Evolutionary conservation across 768 basidiomycete genomes (phyloP).

Genomic region (Tubosaeta sp.): DNA sequence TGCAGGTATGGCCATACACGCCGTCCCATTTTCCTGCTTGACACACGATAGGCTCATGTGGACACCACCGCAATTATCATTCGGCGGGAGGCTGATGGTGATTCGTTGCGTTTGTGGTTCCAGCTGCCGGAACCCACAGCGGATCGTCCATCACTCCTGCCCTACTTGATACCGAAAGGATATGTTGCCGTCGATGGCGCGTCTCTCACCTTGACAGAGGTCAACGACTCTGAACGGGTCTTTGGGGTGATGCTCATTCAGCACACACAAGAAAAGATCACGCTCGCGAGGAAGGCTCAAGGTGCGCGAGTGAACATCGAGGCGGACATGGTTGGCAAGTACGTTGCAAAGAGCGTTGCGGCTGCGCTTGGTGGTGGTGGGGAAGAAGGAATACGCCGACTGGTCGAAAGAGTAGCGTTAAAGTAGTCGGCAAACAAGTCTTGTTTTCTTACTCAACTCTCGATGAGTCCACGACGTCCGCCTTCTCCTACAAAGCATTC

Average conservation of each 20-base stretch:
- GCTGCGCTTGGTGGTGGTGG: slow-evolving; percentile 60
- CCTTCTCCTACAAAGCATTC: slow-evolving; percentile 44
- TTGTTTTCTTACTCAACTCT: too few species aligned
- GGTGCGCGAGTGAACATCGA: slow-evolving; percentile 92
- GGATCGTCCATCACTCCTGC: slow-evolving; percentile 59
- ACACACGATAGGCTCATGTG: slow-evolving; percentile 73
- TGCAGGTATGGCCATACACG: slow-evolving; percentile 59
- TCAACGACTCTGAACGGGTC: slow-evolving; percentile 54
- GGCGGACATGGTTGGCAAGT: slow-evolving; percentile 93
- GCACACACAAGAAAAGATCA: slow-evolving; percentile 88
- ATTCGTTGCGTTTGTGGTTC: slow-evolving; percentile 84
- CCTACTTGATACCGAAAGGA: slow-evolving; percentile 89
- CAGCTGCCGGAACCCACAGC: slow-evolving; percentile 60
- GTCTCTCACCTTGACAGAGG: slow-evolving; percentile 84
- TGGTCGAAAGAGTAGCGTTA: slow-evolving; percentile 59
- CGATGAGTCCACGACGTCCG: too few species aligned
- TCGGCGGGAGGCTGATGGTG: slow-evolving; percentile 67
- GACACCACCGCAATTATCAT: slow-evolving; percentile 82
- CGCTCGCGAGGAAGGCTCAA: slow-evolving; percentile 65
- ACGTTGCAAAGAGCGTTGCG: slow-evolving; percentile 77
- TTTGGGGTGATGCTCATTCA: slow-evolving; percentile 95
- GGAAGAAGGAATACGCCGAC: slow-evolving; percentile 39
- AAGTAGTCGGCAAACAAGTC: slow-evolving; percentile 7
- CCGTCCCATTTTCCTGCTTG: neutral
- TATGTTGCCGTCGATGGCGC: slow-evolving; percentile 94